Conservation (phyloP, 352 stramenopile genomes). For the Aphanomyces cochlioides region DNA sequence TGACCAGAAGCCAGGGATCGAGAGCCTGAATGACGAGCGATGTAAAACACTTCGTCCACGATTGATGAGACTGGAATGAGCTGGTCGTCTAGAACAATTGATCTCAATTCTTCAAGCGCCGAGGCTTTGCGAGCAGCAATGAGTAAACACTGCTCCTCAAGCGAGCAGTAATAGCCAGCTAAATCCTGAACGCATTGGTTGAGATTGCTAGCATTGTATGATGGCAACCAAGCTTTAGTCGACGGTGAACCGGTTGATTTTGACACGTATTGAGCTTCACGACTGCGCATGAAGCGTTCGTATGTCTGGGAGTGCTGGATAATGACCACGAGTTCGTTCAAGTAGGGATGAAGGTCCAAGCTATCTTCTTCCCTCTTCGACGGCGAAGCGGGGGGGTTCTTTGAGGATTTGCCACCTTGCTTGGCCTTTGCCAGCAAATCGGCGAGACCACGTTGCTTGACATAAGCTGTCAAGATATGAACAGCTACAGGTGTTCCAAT, state of each 20-base stretch:
- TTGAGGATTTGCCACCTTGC: neutral
- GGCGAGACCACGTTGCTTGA: slow-evolving; percentile 1
- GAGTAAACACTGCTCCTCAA: slow-evolving; percentile 76
- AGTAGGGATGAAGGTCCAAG: slow-evolving; percentile 70
- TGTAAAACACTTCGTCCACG: slow-evolving; percentile 87
- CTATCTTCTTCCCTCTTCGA: slow-evolving; percentile 28
- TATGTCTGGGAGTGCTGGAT: slow-evolving; percentile 88
- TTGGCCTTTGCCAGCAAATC: slow-evolving; percentile 8
- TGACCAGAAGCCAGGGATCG: slow-evolving; percentile 79
- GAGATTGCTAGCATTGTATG: slow-evolving; percentile 66
- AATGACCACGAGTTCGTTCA: slow-evolving; percentile 82
- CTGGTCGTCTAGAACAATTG: slow-evolving; percentile 47
- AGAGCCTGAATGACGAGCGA: slow-evolving; percentile 71
- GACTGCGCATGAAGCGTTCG: slow-evolving; percentile 82
- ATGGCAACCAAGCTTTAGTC: slow-evolving; percentile 39
- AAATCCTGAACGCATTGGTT: slow-evolving; percentile 80
- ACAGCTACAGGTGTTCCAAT: slow-evolving; percentile 18
- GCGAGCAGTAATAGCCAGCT: slow-evolving; percentile 82
- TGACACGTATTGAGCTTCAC: slow-evolving; percentile 34
- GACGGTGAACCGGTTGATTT: neutral
- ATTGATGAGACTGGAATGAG: slow-evolving; percentile 77
- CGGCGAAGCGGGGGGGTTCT: neutral
- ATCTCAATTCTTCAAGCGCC: slow-evolving; percentile 78
- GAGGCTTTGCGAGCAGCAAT: slow-evolving; percentile 78
- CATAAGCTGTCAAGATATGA: slow-evolving; percentile 20